These are phyloP conservation scores for Protea cynaroides DNA, from an alignment of 164 flowering plant species.

Conservation along the genomic window DNA sequence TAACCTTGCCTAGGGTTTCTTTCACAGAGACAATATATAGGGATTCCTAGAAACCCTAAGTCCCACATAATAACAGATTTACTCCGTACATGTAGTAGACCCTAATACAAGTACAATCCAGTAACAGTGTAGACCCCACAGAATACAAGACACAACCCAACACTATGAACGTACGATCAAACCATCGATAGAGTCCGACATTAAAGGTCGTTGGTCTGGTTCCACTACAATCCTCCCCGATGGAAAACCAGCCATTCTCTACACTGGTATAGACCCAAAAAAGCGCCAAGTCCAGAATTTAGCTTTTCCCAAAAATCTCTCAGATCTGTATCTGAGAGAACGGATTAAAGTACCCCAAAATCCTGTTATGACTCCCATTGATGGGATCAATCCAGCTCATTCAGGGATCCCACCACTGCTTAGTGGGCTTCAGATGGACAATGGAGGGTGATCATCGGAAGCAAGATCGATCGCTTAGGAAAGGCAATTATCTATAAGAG, in stretches of 20 bases:
- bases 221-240: constrained; percentile 60
- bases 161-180: constrained; percentile 37
- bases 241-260: constrained; percentile 42
- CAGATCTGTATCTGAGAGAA: constrained; percentile 53
- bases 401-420: constrained; percentile 77
- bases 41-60: too few species aligned
- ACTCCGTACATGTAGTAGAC: too few species aligned
- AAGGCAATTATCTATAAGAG: constrained; percentile 48
- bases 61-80: too few species aligned
- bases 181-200: constrained; percentile 42
- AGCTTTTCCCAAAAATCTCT: constrained; percentile 49
- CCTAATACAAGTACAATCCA: too few species aligned
- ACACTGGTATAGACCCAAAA: constrained; percentile 47
- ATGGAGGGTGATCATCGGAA: constrained; percentile 54
- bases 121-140: too few species aligned
- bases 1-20: too few species aligned
- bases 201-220: constrained; percentile 69
- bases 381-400: constrained; percentile 42
- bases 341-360: constrained; percentile 53
- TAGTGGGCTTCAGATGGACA: constrained; percentile 49
- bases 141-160: too few species aligned
- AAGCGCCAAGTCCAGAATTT: constrained; percentile 54
- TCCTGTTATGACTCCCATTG: constrained; percentile 44
- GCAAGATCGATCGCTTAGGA: constrained; percentile 33
- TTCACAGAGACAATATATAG: too few species aligned